These are phyloP conservation scores for Adansonia digitata DNA, from an alignment of 345 rosid species.

Conservation along the genomic window DNA sequence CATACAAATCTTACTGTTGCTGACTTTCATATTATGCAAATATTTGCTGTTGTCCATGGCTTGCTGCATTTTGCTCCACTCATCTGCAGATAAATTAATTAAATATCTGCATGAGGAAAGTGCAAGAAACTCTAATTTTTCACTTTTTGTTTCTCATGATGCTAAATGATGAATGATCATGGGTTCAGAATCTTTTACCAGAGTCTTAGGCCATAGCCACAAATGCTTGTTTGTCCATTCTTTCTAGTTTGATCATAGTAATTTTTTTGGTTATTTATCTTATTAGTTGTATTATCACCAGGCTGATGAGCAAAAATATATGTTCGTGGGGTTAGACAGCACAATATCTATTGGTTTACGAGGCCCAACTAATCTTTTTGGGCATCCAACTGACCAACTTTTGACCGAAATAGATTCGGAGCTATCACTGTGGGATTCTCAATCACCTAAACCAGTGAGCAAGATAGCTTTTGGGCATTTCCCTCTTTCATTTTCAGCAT, in stretches of 20 bases:
- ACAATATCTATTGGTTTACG: conserved; percentile 71
- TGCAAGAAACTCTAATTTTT: not conserved
- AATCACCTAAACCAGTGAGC: conserved; percentile 49
- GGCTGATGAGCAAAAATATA: conserved; percentile 59
- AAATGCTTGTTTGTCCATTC: conserved; percentile 2
- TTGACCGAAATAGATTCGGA: conserved; percentile 51
- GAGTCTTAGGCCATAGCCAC: not conserved
- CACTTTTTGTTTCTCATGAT: conserved; percentile 1
- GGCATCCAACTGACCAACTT: conserved; percentile 85
- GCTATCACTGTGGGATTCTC: conserved; percentile 74
- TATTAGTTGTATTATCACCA: conserved; percentile 23
- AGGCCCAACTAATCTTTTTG: conserved; percentile 94
- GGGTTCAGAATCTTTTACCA: not conserved
- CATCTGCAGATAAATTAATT: not conserved
- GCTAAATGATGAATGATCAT: not conserved
- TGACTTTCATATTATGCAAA: not conserved
- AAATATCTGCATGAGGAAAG: not conserved
- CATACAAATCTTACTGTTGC: not conserved
- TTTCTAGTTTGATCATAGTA: not conserved
- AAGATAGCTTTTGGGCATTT: conserved; percentile 93
- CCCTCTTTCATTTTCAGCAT: conserved; percentile 79
- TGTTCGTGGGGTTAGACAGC: conserved; percentile 88
- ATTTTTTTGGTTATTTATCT: not conserved
- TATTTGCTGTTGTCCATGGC: not conserved
- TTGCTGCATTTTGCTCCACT: not conserved